Conservation (phyloP, 139 green algal genomes). For the Diplosphaera chodatii region DNA sequence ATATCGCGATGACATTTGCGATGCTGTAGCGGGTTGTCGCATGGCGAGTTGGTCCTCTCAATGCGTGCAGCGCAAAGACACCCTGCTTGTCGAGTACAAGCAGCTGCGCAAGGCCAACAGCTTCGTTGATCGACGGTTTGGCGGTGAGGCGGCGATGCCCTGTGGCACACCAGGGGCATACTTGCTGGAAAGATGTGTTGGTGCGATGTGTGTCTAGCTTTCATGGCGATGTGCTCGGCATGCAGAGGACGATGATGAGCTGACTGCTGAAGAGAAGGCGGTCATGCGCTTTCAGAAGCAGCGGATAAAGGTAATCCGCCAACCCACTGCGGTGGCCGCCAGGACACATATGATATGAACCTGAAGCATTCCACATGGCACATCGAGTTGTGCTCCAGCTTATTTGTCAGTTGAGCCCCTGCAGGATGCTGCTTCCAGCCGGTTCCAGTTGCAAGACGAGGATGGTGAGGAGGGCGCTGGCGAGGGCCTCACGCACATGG, state of each 20-base stretch:
- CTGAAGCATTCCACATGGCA: too few species aligned
- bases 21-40: too few species aligned
- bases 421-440: conserved; percentile 13
- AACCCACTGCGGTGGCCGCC: too few species aligned
- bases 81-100: conserved; percentile 88
- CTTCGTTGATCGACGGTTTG: conserved; percentile 92
- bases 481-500: conserved; percentile 55
- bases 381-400: too few species aligned
- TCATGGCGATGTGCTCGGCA: too few species aligned
- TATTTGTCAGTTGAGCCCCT: too few species aligned
- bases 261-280: conserved; percentile 76
- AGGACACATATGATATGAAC: too few species aligned
- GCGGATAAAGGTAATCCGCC: conserved; percentile 32
- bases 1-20: neutral
- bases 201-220: too few species aligned
- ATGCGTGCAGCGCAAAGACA: conserved; percentile 80
- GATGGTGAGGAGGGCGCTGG: conserved; percentile 30
- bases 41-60: too few species aligned
- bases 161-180: too few species aligned
- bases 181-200: too few species aligned
- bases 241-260: conserved; percentile 68
- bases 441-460: conserved; percentile 70
- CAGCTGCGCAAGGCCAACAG: conserved; percentile 79
- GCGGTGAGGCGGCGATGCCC: conserved; percentile 58
- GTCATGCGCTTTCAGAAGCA: conserved; percentile 78